Evolutionary conservation across 768 basidiomycete species (phyloP).

Genomic region (Suillus fuscotomentosus): DNA sequence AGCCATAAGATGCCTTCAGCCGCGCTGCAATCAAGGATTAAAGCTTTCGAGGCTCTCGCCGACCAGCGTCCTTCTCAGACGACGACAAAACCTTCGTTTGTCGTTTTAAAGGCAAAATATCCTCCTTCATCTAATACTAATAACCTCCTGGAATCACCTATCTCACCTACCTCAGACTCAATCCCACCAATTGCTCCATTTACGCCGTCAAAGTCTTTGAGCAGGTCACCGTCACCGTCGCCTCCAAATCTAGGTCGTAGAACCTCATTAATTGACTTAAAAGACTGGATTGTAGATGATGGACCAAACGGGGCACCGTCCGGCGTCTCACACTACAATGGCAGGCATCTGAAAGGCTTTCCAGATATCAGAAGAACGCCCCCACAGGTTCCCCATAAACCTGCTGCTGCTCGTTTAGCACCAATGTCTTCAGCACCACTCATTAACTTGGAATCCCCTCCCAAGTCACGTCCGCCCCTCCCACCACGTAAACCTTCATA

Average conservation of each 20-base stretch:
- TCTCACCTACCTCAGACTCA: conserved; percentile 44
- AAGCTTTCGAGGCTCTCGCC: conserved; percentile 60
- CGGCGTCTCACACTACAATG: conserved; percentile 9
- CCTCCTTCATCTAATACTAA: conserved; percentile 11
- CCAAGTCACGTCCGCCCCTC: conserved; percentile 52
- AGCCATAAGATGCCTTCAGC: conserved; percentile 38
- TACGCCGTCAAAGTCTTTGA: conserved; percentile 24
- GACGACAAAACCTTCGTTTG: conserved; percentile 2
- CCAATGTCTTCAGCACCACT: conserved; percentile 37
- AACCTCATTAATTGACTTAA: conserved; percentile 67
- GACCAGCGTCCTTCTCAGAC: conserved; percentile 20
- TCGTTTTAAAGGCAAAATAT: conserved; percentile 5
- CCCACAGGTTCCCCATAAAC: conserved; percentile 14
- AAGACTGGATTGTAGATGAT: conserved; percentile 73
- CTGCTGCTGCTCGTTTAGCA: neutral
- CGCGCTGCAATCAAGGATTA: conserved; percentile 56
- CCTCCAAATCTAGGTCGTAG: conserved; percentile 42
- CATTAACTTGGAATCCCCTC: conserved; percentile 56
- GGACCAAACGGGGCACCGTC: conserved; percentile 36
- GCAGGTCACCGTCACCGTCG: conserved; percentile 41
- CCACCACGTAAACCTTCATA: conserved; percentile 67
- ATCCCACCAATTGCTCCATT: conserved; percentile 43
- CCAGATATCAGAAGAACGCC: conserved; percentile 23
- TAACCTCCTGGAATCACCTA: conserved; percentile 46
- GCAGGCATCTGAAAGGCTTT: conserved; percentile 16